Percentiles rank a stretch among this genome's conserved stretches.
These are phyloP conservation scores for Madurella fahalii DNA, from an alignment of 2,329 filamentous ascomycete species.

Conservation along the genomic window DNA sequence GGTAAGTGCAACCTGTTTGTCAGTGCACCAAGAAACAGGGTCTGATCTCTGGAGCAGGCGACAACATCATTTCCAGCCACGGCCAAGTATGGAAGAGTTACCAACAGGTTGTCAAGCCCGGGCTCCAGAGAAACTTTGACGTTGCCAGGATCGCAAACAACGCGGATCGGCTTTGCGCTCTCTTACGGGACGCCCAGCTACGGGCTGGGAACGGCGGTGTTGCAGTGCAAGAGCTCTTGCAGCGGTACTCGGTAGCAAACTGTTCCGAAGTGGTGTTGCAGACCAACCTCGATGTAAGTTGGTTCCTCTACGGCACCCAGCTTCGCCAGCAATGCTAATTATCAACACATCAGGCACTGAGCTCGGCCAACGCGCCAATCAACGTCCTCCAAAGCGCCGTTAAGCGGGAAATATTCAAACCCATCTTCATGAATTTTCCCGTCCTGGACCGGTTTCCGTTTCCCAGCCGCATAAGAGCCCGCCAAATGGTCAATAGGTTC, in stretches of 20 bases:
- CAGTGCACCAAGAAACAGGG: no score
- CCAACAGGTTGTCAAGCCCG: conserved; percentile 15
- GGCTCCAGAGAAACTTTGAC: conserved; percentile 15
- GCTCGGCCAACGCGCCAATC: conserved; percentile 16
- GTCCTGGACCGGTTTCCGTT: conserved; percentile 16
- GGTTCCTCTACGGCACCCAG: no score
- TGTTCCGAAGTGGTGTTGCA: conserved; percentile 19
- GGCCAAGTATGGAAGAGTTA: conserved; percentile 16
- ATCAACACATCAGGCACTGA: conserved; percentile 5
- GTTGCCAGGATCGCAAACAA: conserved; percentile 10
- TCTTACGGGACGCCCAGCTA: conserved; percentile 8
- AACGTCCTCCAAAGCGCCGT: conserved; percentile 17
- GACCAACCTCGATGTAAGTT: conserved; percentile 14
- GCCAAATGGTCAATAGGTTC: conserved; percentile 12
- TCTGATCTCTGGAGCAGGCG: not conserved
- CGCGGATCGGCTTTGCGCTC: conserved; percentile 6
- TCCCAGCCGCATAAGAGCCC: conserved; percentile 12
- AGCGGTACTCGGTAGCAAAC: conserved; percentile 20
- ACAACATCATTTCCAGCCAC: conserved; percentile 21
- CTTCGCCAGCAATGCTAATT: not conserved
- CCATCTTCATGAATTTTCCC: conserved; percentile 22
- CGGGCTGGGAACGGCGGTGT: conserved; percentile 8
- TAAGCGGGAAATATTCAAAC: conserved; percentile 21
- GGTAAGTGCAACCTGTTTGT: not conserved
- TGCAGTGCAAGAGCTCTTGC: conserved; percentile 15